A percentile compares a stretch with the other conserved stretches of the same genome.
Conservation (phyloP, 2,329 filamentous ascomycete genomes). For the Coniochaeta ligniaria region DNA sequence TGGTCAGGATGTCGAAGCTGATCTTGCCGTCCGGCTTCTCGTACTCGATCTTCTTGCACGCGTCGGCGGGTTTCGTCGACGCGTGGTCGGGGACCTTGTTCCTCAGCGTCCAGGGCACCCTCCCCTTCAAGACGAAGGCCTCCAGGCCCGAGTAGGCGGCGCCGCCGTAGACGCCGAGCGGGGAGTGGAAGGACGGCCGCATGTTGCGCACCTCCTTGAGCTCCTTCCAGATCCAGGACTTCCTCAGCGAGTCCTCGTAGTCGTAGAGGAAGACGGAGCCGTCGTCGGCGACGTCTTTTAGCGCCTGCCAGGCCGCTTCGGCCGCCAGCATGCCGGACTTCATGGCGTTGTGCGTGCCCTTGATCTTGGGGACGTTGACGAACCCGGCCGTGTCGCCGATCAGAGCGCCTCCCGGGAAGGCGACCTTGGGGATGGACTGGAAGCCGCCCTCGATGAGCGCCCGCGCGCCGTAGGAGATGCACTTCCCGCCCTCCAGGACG, state of each 20-base stretch:
- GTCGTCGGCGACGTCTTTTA: conserved; percentile 45
- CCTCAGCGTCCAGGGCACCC: conserved; percentile 84
- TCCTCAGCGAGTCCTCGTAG: conserved; percentile 83
- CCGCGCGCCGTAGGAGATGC: conserved; percentile 90
- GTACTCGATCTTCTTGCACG: conserved; percentile 87
- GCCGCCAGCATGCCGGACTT: conserved; percentile 94
- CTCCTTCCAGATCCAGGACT: conserved; percentile 88
- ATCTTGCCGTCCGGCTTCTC: conserved; percentile 94
- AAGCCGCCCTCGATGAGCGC: conserved; percentile 92
- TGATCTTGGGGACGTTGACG: conserved; percentile 96
- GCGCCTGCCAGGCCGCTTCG: conserved; percentile 77
- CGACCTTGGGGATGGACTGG: conserved; percentile 94
- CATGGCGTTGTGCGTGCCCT: conserved; percentile 97
- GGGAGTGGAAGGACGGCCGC: conserved; percentile 86
- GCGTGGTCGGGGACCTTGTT: conserved; percentile 73
- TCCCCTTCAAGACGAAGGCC: conserved; percentile 79
- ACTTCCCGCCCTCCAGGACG: conserved; percentile 92
- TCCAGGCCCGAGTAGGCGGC: conserved; percentile 90
- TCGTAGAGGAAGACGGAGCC: conserved; percentile 86
- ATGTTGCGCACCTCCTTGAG: conserved; percentile 95
- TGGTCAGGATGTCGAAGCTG: conserved; percentile 92
- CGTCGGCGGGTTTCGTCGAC: conserved; percentile 71
- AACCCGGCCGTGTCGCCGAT: conserved; percentile 97
- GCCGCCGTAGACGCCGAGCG: conserved; percentile 82
- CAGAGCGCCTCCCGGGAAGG: conserved; percentile 90